Conservation (phyloP, 176 grass and related monocot species). For the Raddia distichophylla region DNA sequence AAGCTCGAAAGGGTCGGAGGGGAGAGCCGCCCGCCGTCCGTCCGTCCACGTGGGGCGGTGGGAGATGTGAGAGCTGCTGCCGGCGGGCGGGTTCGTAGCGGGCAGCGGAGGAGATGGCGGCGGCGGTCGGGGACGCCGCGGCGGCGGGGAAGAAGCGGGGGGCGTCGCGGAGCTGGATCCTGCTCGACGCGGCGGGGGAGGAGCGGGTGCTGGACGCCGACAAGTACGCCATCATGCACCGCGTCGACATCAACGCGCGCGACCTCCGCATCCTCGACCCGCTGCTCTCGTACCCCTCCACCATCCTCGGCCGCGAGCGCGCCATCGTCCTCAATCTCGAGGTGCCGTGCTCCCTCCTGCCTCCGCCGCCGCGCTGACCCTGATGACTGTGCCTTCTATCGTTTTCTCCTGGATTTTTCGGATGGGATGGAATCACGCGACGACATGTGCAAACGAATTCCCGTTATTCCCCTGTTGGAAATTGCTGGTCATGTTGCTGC, state of each 20-base stretch:
- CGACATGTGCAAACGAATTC: neutral
- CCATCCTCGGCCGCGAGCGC: conserved; percentile 90
- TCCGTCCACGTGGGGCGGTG: conserved; percentile 40
- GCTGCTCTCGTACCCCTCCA: conserved; percentile 92
- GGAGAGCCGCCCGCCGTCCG: neutral
- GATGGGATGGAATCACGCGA: neutral
- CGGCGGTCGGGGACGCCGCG: conserved; percentile 31
- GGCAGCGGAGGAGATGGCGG: conserved; percentile 53
- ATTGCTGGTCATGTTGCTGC: neutral
- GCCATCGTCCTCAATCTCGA: conserved; percentile 99
- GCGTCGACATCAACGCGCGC: conserved; percentile 92
- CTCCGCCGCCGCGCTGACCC: neutral
- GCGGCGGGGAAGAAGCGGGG: conserved; percentile 60
- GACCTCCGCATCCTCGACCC: conserved; percentile 97
- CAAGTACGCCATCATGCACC: conserved; percentile 98
- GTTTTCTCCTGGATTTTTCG: neutral
- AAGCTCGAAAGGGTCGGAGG: neutral
- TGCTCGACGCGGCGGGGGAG: conserved; percentile 69
- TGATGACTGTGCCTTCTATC: neutral
- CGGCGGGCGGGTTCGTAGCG: neutral
- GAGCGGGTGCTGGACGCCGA: conserved; percentile 84
- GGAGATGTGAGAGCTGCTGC: conserved; percentile 72
- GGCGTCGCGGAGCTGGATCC: conserved; percentile 88
- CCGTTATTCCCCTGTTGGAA: neutral
- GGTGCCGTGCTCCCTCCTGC: conserved; percentile 21